Percentiles rank a stretch among this genome's conserved stretches.
These are phyloP conservation scores for Microascus cirrosus DNA, from an alignment of 2,329 filamentous ascomycete genomes.

Conservation along the genomic window DNA sequence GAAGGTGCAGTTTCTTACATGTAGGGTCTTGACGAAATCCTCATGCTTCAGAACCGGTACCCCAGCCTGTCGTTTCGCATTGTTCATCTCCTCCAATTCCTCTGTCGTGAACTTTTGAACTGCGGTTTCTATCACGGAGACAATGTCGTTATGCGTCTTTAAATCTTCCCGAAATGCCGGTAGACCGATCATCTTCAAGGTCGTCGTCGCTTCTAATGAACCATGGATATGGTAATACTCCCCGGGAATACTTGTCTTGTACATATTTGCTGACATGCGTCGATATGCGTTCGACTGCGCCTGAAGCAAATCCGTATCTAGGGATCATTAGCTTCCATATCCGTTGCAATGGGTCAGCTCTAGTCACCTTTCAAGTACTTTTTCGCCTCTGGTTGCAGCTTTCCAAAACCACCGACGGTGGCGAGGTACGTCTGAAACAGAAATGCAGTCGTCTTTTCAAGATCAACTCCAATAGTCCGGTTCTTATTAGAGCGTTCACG, in stretches of 20 bases:
- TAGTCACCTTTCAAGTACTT: not conserved
- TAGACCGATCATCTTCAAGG: constrained; percentile 59
- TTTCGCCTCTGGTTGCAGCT: constrained; percentile 21
- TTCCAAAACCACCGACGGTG: constrained; percentile 23
- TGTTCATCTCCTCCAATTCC: constrained; percentile 49
- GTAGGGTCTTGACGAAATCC: constrained; percentile 43
- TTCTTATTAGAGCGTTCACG: constrained; percentile 24
- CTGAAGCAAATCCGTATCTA: constrained; percentile 54
- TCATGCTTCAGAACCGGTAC: constrained; percentile 47
- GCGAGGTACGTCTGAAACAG: constrained; percentile 24
- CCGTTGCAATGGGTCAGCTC: not conserved
- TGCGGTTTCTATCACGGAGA: constrained; percentile 46
- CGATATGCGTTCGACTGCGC: constrained; percentile 64
- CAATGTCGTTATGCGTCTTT: constrained; percentile 46
- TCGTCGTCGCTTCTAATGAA: constrained; percentile 59
- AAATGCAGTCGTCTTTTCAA: constrained; percentile 39
- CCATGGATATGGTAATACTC: constrained; percentile 68
- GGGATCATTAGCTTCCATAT: constrained; percentile 22
- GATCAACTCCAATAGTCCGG: constrained; percentile 30
- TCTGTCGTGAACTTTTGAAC: constrained; percentile 41
- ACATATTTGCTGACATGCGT: constrained; percentile 62
- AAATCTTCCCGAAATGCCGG: constrained; percentile 50
- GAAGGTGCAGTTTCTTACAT: constrained; percentile 10
- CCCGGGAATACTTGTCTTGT: constrained; percentile 48
- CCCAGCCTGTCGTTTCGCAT: constrained; percentile 45